Conservation (phyloP, 768 basidiomycete species). For the Termitomyces sp. region DNA sequence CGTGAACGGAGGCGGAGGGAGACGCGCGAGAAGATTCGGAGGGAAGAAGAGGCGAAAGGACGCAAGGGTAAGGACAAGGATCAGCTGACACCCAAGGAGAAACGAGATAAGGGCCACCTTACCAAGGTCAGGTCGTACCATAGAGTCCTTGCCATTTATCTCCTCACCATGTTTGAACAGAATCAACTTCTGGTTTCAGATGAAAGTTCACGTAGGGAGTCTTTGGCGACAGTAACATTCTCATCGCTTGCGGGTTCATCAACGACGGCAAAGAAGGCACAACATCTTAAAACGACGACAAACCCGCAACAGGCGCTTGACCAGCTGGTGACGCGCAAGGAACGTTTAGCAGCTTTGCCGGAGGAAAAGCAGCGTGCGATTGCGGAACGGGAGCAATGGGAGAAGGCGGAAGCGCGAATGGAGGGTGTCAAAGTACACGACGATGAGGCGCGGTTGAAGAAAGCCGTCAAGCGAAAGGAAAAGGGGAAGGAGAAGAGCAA, state of each 20-base stretch:
- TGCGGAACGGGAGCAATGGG: slow-evolving; percentile 85
- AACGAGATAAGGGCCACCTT: slow-evolving; percentile 35
- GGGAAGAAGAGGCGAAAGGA: slow-evolving; percentile 58
- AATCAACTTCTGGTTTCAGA: slow-evolving; percentile 74
- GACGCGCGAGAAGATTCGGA: slow-evolving; percentile 76
- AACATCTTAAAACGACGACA: slow-evolving; percentile 63
- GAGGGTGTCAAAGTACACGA: slow-evolving; percentile 92
- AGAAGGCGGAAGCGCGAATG: slow-evolving; percentile 82
- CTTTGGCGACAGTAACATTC: slow-evolving; percentile 67
- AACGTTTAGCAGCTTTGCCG: slow-evolving; percentile 70
- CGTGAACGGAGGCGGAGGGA: slow-evolving; percentile 83
- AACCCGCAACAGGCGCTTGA: slow-evolving; percentile 85
- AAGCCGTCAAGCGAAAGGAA: slow-evolving; percentile 90
- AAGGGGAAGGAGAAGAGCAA: slow-evolving; percentile 85
- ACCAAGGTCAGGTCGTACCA: slow-evolving; percentile 46
- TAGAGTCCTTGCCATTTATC: background rate
- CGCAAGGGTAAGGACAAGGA: slow-evolving; percentile 46
- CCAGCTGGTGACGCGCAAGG: slow-evolving; percentile 73
- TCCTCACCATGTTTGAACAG: slow-evolving; percentile 28
- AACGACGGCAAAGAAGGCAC: slow-evolving; percentile 37
- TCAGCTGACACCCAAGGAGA: slow-evolving; percentile 19
- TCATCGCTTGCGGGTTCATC: slow-evolving; percentile 52
- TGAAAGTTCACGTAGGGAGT: slow-evolving; percentile 21
- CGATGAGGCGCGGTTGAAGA: slow-evolving; percentile 81
- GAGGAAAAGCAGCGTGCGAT: slow-evolving; percentile 80